Conservation (phyloP, 148 eudicot species). For the Dysphania ambrosioides region DNA sequence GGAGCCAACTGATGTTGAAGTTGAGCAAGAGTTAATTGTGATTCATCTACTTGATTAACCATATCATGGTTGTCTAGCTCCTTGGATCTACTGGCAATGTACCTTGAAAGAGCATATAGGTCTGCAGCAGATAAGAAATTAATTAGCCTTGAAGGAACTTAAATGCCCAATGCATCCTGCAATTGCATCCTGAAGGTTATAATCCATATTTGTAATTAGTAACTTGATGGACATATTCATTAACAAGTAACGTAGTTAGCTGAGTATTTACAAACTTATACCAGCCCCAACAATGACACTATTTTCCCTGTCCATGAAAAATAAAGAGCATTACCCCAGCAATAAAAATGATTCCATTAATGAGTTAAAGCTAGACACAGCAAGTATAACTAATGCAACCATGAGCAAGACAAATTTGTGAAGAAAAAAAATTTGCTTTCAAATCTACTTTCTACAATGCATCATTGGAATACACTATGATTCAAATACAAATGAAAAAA, state of each 20-base stretch:
- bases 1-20: conserved; percentile 91
- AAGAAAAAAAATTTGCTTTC: background rate
- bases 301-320: background rate
- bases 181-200: background rate
- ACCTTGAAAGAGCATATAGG: conserved; percentile 78
- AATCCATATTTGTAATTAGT: background rate
- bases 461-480: too few species aligned
- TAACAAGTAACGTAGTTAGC: background rate
- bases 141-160: background rate
- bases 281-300: background rate
- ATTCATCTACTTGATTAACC: conserved; percentile 44
- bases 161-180: background rate
- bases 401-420: background rate
- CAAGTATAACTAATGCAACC: background rate
- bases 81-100: conserved; percentile 48
- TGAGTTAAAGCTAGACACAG: background rate
- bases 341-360: background rate
- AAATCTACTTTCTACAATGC: background rate
- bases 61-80: conserved; percentile 26
- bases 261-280: background rate
- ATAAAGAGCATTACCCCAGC: background rate
- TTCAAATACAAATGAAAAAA: too few species aligned
- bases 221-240: background rate
- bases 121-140: conserved; percentile 43
- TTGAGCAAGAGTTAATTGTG: conserved; percentile 82